These are phyloP conservation scores for Endogone sp. DNA, from an alignment of 192 early-diverging fungal genomes.

Conservation along the genomic window DNA sequence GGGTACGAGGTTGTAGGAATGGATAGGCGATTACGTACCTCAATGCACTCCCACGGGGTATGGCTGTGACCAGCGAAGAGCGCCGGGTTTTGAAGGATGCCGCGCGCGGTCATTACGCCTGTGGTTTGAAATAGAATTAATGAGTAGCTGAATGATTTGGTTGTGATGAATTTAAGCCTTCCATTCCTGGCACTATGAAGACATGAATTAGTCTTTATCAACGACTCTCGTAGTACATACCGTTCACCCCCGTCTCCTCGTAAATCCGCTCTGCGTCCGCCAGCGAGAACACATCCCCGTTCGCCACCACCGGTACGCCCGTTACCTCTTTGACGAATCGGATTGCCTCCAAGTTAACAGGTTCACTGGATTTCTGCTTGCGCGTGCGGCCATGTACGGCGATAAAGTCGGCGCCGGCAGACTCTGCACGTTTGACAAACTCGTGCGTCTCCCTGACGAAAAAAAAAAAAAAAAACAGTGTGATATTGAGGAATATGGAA, in stretches of 20 bases:
- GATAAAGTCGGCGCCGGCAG: slow-evolving; percentile 84
- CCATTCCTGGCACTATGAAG: neutral
- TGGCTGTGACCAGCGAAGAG: slow-evolving; percentile 78
- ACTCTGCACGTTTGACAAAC: slow-evolving; percentile 78
- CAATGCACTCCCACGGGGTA: slow-evolving; percentile 80
- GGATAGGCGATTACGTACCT: slow-evolving; percentile 22
- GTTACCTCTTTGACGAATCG: slow-evolving; percentile 77
- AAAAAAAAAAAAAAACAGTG: slow-evolving; percentile 3
- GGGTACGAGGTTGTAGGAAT: neutral
- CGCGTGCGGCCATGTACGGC: slow-evolving; percentile 89
- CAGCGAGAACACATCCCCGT: slow-evolving; percentile 78
- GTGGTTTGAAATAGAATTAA: neutral
- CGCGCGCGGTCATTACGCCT: slow-evolving; percentile 89
- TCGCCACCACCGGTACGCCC: slow-evolving; percentile 80
- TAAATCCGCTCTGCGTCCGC: slow-evolving; percentile 75
- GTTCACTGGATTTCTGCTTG: slow-evolving; percentile 74
- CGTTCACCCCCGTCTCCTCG: slow-evolving; percentile 74
- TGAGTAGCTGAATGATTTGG: neutral
- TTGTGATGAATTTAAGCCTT: too few species aligned
- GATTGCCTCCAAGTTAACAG: slow-evolving; percentile 79
- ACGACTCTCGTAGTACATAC: slow-evolving; percentile 23
- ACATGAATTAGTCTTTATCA: neutral
- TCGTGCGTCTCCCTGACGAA: slow-evolving; percentile 69
- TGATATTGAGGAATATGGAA: too few species aligned
- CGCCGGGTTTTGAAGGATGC: slow-evolving; percentile 89